phyloP scores from a whole-genome alignment of 352 stramenopile genomes.

The Peronospora farinosa region DNA sequence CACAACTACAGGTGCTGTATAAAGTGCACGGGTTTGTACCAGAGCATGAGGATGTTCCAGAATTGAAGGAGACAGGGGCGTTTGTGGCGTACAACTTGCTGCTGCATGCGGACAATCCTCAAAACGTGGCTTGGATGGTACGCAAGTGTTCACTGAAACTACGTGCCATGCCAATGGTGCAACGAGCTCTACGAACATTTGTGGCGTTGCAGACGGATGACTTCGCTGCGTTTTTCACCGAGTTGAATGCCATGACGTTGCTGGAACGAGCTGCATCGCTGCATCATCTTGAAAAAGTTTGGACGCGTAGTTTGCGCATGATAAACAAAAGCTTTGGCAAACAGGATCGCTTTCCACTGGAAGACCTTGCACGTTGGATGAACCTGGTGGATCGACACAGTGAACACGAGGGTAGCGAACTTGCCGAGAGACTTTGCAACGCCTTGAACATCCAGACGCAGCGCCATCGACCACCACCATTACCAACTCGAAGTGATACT shows the following conservation, averaged over 20 bases:
- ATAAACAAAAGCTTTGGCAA: conserved; percentile 66
- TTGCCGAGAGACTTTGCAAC: conserved; percentile 31
- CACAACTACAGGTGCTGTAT: conserved; percentile 45
- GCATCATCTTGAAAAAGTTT: conserved; percentile 38
- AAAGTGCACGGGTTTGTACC: conserved; percentile 9
- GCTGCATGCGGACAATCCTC: conserved; percentile 46
- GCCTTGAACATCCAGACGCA: conserved; percentile 46
- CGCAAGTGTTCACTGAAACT: conserved; percentile 26
- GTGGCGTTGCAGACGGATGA: conserved; percentile 49
- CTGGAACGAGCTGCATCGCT: conserved; percentile 40
- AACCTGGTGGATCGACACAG: conserved; percentile 8
- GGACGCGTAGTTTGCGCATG: conserved; percentile 29
- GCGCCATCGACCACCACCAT: neutral
- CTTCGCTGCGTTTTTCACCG: conserved; percentile 26
- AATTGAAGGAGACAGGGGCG: conserved; percentile 25
- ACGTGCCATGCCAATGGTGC: conserved; percentile 17
- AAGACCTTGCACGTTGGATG: conserved; percentile 36
- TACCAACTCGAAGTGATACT: neutral
- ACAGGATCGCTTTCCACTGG: conserved; percentile 43
- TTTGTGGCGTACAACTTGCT: conserved; percentile 55
- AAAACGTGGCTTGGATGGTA: conserved; percentile 37
- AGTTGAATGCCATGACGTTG: conserved; percentile 27
- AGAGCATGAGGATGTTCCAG: conserved; percentile 4
- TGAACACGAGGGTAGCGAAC: conserved; percentile 14
- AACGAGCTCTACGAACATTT: conserved; percentile 41